A percentile compares a stretch with the other conserved stretches of the same genome.
Evolutionary conservation across 148 eudicot genomes (phyloP).

Genomic region (Rhododendron vialii): DNA sequence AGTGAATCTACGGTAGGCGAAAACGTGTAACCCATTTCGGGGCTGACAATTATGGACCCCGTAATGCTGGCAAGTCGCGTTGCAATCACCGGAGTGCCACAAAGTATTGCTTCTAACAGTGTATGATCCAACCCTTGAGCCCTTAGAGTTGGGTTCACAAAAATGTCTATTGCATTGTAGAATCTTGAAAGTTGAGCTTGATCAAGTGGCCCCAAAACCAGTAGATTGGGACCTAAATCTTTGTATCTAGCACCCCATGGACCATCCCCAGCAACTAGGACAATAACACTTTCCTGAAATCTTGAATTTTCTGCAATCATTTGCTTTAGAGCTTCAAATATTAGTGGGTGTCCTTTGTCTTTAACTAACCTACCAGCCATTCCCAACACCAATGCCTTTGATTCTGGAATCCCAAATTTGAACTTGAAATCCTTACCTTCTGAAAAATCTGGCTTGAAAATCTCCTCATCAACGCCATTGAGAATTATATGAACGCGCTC

Average conservation of each 20-base stretch:
- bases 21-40: slow-evolving; percentile 42
- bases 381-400: slow-evolving; percentile 33
- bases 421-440: slow-evolving; percentile 29
- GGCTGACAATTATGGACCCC: slow-evolving; percentile 31
- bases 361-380: slow-evolving; percentile 51
- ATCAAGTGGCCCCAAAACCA: slow-evolving; percentile 43
- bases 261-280: slow-evolving; percentile 50
- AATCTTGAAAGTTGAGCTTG: slow-evolving; percentile 31
- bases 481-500: slow-evolving; percentile 47
- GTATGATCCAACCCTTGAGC: slow-evolving; percentile 57
- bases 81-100: slow-evolving; percentile 46
- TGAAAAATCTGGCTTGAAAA: slow-evolving; percentile 37
- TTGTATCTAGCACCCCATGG: slow-evolving; percentile 52
- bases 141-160: slow-evolving; percentile 50
- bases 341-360: slow-evolving; percentile 53
- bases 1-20: slow-evolving; percentile 36
- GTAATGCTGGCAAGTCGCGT: slow-evolving; percentile 47
- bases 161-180: slow-evolving; percentile 45
- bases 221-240: slow-evolving; percentile 32
- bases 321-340: slow-evolving; percentile 45
- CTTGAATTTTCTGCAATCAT: slow-evolving; percentile 28
- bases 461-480: slow-evolving; percentile 43
- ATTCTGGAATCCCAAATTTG: slow-evolving; percentile 22
- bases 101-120: slow-evolving; percentile 38
- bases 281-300: slow-evolving; percentile 22